These are phyloP conservation scores for Aspergillus clavatus DNA, from an alignment of 2,329 filamentous ascomycete genomes.

Conservation along the genomic window DNA sequence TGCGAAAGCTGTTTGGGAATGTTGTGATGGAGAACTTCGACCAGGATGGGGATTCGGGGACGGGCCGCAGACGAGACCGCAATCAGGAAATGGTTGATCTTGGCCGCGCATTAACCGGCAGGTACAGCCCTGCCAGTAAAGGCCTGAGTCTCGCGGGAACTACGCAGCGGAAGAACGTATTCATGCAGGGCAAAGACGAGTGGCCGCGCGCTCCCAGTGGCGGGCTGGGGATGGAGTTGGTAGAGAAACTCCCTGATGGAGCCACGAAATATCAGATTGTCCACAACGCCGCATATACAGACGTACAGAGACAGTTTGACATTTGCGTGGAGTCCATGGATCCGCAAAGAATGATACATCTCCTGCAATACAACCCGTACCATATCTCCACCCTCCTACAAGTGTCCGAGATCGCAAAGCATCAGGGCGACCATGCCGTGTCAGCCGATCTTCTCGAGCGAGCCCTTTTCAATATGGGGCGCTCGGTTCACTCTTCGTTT, in stretches of 20 bases:
- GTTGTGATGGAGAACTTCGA: conserved; percentile 58
- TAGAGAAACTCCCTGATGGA: conserved; percentile 52
- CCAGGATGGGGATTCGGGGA: conserved; percentile 37
- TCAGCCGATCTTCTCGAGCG: conserved; percentile 85
- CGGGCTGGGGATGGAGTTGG: conserved; percentile 75
- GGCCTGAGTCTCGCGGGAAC: conserved; percentile 64
- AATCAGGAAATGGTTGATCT: conserved; percentile 45
- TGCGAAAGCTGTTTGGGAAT: conserved; percentile 69
- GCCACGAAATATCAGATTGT: conserved; percentile 70
- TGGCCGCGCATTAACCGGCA: conserved; percentile 52
- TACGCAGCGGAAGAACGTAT: conserved; percentile 70
- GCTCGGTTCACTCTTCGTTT: conserved; percentile 79
- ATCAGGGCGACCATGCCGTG: conserved; percentile 81
- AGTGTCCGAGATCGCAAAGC: conserved; percentile 85
- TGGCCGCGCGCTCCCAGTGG: conserved; percentile 78
- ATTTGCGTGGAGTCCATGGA: conserved; percentile 76
- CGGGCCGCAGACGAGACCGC: conserved; percentile 53
- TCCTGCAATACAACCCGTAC: conserved; percentile 73
- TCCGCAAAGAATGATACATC: conserved; percentile 72
- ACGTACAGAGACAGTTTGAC: conserved; percentile 71
- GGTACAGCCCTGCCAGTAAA: conserved; percentile 51
- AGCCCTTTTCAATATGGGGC: conserved; percentile 88
- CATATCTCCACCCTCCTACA: conserved; percentile 92
- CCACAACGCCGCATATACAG: conserved; percentile 69
- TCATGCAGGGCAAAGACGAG: conserved; percentile 79